Evolutionary conservation across 2,329 filamentous ascomycete species (phyloP).

Genomic region (Colletotrichum sp.): DNA sequence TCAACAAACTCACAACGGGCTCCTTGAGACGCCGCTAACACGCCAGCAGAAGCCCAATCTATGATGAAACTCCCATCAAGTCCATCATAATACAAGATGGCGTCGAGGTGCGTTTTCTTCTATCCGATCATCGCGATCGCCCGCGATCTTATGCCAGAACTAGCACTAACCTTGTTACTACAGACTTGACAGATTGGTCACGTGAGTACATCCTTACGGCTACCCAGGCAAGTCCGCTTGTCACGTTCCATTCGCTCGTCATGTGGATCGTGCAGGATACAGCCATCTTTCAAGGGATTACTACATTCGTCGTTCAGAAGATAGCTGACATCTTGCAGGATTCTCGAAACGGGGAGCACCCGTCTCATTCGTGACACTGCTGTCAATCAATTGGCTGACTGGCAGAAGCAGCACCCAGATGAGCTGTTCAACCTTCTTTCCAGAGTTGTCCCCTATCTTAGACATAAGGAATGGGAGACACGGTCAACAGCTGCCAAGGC

Average conservation of each 20-base stretch:
- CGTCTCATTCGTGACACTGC: slow-evolving; percentile 95
- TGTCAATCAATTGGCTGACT: slow-evolving; percentile 94
- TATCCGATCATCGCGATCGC: neutral
- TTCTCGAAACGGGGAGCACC: slow-evolving; percentile 97
- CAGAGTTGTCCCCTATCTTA: slow-evolving; percentile 91
- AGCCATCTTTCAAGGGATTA: neutral
- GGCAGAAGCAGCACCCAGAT: slow-evolving; percentile 97
- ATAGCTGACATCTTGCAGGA: slow-evolving; percentile 54
- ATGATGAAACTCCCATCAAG: slow-evolving; percentile 24
- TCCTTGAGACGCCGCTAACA: neutral
- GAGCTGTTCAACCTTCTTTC: slow-evolving; percentile 96
- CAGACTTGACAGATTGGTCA: slow-evolving; percentile 85
- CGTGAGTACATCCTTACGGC: slow-evolving; percentile 63
- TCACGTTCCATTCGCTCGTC: neutral
- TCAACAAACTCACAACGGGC: neutral
- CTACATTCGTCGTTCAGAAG: neutral
- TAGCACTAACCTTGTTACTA: slow-evolving; percentile 31
- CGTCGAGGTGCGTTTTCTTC: slow-evolving; percentile 53
- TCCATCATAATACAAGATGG: slow-evolving; percentile 51
- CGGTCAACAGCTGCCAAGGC: slow-evolving; percentile 92
- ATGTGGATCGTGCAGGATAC: neutral
- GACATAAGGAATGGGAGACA: slow-evolving; percentile 97
- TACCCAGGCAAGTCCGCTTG: neutral
- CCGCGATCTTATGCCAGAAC: neutral
- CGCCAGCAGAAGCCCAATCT: slow-evolving; percentile 1